Conservation (phyloP, 2,329 filamentous ascomycete genomes). For the Ustilaginoidea virens region DNA sequence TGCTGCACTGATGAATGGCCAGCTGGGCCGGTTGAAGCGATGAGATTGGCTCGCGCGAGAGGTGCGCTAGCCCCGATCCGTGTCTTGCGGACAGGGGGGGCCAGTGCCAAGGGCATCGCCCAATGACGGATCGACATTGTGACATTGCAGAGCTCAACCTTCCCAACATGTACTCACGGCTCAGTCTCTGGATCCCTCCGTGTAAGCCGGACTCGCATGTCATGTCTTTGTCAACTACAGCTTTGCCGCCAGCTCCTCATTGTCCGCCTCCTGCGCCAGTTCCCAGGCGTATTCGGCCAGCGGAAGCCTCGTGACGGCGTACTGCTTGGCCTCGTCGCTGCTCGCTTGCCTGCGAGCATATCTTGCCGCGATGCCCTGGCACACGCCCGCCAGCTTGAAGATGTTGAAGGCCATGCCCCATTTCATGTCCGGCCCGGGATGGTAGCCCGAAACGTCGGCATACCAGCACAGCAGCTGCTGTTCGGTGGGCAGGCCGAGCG, state of each 20-base stretch:
- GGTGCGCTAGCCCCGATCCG: too few relatives aligned
- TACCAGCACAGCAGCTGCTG: conserved; percentile 27
- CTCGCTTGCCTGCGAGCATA: conserved; percentile 79
- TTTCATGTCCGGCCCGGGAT: conserved; percentile 42
- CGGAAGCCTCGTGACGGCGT: conserved; percentile 52
- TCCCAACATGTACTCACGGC: too few relatives aligned
- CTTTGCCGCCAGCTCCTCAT: conserved; percentile 12
- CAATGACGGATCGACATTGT: too few relatives aligned
- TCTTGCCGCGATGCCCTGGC: conserved; percentile 83
- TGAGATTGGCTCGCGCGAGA: too few relatives aligned
- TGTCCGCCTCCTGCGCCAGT: conserved; percentile 38
- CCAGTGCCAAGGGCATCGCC: too few relatives aligned
- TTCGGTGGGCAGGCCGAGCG: conserved; percentile 43
- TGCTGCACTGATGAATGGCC: too few relatives aligned
- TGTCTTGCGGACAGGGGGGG: too few relatives aligned
- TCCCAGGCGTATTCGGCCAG: conserved; percentile 70
- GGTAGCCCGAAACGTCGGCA: conserved; percentile 46
- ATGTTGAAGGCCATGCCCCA: conserved; percentile 49
- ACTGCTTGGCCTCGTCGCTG: conserved; percentile 62
- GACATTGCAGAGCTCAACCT: too few relatives aligned
- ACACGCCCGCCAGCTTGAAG: conserved; percentile 45
- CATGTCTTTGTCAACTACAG: too few relatives aligned
- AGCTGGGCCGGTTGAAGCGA: too few relatives aligned
- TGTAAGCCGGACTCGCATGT: too few relatives aligned
- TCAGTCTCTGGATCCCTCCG: too few relatives aligned